A percentile compares a stretch with the other conserved stretches of the same genome.
Evolutionary conservation across 2,329 filamentous ascomycete species (phyloP).

Genomic region (Tolypocladium pustulatum): DNA sequence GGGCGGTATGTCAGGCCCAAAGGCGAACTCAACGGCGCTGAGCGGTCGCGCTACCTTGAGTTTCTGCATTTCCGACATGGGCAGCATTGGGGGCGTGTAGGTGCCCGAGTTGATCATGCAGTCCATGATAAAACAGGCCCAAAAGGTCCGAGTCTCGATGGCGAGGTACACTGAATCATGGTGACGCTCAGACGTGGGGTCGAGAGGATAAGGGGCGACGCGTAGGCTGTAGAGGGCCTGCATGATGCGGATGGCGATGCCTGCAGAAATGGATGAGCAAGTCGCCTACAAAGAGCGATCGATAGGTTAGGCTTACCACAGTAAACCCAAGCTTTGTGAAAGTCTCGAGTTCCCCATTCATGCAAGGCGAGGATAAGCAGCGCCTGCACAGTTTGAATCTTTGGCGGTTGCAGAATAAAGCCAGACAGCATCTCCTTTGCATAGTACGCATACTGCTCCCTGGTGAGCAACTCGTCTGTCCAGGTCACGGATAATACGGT

Average conservation of each 20-base stretch:
- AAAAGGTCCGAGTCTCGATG: conserved; percentile 29
- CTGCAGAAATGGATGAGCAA: conserved; percentile 2
- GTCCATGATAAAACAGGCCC: conserved; percentile 35
- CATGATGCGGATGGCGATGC: conserved; percentile 28
- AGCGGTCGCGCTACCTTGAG: conserved; percentile 19
- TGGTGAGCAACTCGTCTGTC: conserved; percentile 16
- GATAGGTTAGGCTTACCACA: conserved; percentile 13
- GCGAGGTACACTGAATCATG: conserved; percentile 13
- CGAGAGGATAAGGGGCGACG: conserved; percentile 16
- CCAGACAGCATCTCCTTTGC: conserved; percentile 13
- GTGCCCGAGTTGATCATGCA: conserved; percentile 31
- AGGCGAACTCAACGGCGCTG: conserved; percentile 26
- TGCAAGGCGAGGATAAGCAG: conserved; percentile 27
- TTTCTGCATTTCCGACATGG: conserved; percentile 22
- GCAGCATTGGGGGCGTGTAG: conserved; percentile 25
- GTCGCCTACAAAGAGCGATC: not conserved
- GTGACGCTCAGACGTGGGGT: conserved; percentile 10
- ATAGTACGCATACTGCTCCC: conserved; percentile 21
- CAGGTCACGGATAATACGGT: conserved; percentile 16
- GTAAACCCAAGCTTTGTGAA: conserved; percentile 32
- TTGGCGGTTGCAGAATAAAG: conserved; percentile 17
- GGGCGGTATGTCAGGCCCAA: conserved; percentile 17
- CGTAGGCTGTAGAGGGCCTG: conserved; percentile 21
- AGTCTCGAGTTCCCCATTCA: conserved; percentile 31
- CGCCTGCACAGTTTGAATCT: conserved; percentile 24